These are phyloP conservation scores for Paspalum vaginatum DNA, from an alignment of 176 grass and related monocot genomes.

Conservation along the genomic window DNA sequence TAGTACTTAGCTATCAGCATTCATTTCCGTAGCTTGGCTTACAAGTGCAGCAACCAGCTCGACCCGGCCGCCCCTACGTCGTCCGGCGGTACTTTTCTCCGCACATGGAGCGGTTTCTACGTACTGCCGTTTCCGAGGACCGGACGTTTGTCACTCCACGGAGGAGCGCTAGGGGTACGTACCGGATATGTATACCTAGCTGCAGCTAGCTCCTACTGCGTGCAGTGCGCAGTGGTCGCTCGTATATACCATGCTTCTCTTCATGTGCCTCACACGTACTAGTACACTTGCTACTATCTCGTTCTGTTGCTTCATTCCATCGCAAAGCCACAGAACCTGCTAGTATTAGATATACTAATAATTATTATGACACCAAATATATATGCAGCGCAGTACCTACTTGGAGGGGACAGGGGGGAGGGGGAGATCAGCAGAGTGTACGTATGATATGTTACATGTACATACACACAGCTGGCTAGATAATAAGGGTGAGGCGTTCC, in stretches of 20 bases:
- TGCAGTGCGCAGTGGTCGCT: not conserved
- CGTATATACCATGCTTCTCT: not conserved
- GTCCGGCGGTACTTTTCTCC: not conserved
- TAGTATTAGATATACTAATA: not conserved
- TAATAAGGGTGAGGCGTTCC: no score
- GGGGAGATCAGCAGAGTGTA: not conserved
- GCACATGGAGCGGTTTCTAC: constrained; percentile 50
- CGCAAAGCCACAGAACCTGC: not conserved
- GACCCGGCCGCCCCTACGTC: not conserved
- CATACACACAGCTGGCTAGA: no score
- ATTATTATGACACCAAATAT: not conserved
- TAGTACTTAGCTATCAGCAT: constrained; percentile 40
- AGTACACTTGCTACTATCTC: not conserved
- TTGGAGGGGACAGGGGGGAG: not conserved
- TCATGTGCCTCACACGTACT: not conserved
- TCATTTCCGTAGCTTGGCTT: constrained; percentile 56
- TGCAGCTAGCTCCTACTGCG: not conserved
- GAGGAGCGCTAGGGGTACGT: constrained; percentile 32
- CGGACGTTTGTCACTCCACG: constrained; percentile 33
- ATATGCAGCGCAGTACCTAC: not conserved
- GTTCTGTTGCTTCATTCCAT: constrained; percentile 22
- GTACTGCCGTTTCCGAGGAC: constrained; percentile 39
- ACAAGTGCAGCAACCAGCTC: constrained; percentile 53
- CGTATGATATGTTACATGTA: not conserved
- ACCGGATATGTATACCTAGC: constrained; percentile 21